Conservation (phyloP, 495 filamentous ascomycete genomes). For the Extremus antarcticus region DNA sequence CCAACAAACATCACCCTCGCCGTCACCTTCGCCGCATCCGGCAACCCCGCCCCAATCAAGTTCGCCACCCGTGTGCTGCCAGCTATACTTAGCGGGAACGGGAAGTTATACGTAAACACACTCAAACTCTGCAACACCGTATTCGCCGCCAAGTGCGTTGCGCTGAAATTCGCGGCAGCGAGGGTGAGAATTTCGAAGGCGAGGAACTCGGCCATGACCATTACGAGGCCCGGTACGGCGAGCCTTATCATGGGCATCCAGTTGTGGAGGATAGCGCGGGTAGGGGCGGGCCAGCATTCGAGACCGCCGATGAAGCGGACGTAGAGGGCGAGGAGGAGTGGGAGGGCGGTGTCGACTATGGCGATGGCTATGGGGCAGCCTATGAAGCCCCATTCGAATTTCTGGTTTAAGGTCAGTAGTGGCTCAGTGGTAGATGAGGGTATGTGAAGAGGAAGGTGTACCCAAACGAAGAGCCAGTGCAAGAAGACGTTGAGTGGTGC, state of each 20-base stretch:
- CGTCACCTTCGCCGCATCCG: constrained; percentile 28
- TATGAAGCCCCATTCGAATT: constrained; percentile 65
- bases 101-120: constrained; percentile 31
- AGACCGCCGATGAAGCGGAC: constrained; percentile 43
- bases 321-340: constrained; percentile 62
- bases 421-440: neutral
- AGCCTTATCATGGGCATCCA: constrained; percentile 83
- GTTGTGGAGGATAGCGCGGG: constrained; percentile 55
- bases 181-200: constrained; percentile 49
- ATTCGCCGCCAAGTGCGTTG: constrained; percentile 51
- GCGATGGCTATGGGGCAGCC: constrained; percentile 78
- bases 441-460: constrained; percentile 15
- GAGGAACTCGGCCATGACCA: constrained; percentile 86
- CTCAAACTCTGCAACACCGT: constrained; percentile 45
- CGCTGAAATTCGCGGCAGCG: constrained; percentile 36
- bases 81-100: constrained; percentile 33
- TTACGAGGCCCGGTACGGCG: constrained; percentile 73
- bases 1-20: constrained; percentile 42
- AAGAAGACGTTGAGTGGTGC: constrained; percentile 56
- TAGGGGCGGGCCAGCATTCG: constrained; percentile 76
- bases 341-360: constrained; percentile 72
- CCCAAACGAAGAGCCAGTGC: constrained; percentile 63
- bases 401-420: constrained; percentile 21
- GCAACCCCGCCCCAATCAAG: constrained; percentile 31
- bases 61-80: constrained; percentile 33